phyloP scores from a whole-genome alignment of 2,329 filamentous ascomycete species.

The Claviceps lovelessii region DNA sequence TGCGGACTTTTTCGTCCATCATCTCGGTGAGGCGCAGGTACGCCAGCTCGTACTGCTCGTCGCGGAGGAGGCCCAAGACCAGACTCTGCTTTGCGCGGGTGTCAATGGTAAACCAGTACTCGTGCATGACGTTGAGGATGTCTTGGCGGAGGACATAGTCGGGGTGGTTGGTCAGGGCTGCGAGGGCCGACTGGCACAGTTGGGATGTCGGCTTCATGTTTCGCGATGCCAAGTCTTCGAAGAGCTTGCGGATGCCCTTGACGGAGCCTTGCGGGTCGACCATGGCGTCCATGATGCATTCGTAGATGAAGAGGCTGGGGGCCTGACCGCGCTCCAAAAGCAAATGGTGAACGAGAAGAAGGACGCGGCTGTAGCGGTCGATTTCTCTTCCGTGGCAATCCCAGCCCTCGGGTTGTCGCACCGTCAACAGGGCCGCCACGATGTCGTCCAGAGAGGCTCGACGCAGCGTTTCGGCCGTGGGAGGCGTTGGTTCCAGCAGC shows the following conservation, averaged over 20 bases:
- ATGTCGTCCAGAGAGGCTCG: conserved; percentile 13
- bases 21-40: conserved; percentile 56
- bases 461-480: conserved; percentile 9
- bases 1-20: conserved; percentile 35
- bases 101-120: conserved; percentile 44
- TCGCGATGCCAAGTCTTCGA: conserved; percentile 55
- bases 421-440: conserved; percentile 12
- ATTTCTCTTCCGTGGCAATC: conserved; percentile 9
- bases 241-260: conserved; percentile 43
- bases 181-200: conserved; percentile 56
- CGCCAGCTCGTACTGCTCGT: conserved; percentile 71
- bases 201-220: conserved; percentile 48
- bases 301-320: conserved; percentile 50
- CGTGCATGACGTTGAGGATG: conserved; percentile 59
- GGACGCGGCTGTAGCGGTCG: conserved; percentile 16
- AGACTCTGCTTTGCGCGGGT: conserved; percentile 51
- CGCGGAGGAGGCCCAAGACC: conserved; percentile 60
- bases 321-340: conserved; percentile 38
- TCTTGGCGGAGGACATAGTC: conserved; percentile 64
- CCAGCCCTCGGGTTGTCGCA: conserved; percentile 12
- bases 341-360: conserved; percentile 40
- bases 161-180: conserved; percentile 68
- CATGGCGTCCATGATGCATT: conserved; percentile 61
- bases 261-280: conserved; percentile 53
- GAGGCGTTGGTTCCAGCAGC: conserved; percentile 9